Evolutionary conservation across 371 early-diverging fungal genomes (phyloP).

Genomic region (Mortierella sp.): DNA sequence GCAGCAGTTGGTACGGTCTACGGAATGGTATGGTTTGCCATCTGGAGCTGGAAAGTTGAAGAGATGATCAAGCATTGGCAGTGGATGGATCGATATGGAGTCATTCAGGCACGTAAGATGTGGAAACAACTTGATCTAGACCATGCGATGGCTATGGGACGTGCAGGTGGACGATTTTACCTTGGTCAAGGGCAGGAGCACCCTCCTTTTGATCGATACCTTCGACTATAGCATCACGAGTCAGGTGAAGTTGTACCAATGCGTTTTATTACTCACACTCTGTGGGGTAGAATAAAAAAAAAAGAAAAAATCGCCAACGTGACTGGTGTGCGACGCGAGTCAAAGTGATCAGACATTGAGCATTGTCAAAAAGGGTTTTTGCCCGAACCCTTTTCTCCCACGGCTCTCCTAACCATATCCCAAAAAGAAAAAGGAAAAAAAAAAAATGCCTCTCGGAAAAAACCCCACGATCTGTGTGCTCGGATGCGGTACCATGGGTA

Average conservation of each 20-base stretch:
- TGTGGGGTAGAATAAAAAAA: no score
- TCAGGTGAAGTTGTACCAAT: no score
- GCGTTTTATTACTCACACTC: no score
- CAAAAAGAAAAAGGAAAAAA: neutral
- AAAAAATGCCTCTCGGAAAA: conserved; percentile 36
- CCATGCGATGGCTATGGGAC: conserved; percentile 26
- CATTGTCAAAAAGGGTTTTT: neutral
- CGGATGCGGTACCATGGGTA: conserved; percentile 66
- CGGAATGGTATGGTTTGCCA: conserved; percentile 53
- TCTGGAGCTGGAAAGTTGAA: conserved; percentile 56
- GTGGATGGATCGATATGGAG: conserved; percentile 54
- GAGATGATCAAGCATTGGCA: conserved; percentile 55
- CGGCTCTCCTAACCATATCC: neutral
- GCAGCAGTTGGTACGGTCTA: conserved; percentile 53
- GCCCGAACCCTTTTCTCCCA: neutral
- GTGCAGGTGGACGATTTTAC: conserved; percentile 43
- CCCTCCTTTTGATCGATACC: neutral
- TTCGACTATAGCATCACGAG: no score
- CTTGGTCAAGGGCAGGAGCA: neutral
- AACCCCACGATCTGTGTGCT: conserved; percentile 56
- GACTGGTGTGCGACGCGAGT: neutral
- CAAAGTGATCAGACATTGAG: neutral
- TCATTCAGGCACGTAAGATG: conserved; percentile 51
- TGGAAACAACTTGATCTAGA: conserved; percentile 53
- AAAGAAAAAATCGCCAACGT: no score